phyloP scores from a whole-genome alignment of 1,139 yeast genomes.

The Candida pseudocylindracea region DNA sequence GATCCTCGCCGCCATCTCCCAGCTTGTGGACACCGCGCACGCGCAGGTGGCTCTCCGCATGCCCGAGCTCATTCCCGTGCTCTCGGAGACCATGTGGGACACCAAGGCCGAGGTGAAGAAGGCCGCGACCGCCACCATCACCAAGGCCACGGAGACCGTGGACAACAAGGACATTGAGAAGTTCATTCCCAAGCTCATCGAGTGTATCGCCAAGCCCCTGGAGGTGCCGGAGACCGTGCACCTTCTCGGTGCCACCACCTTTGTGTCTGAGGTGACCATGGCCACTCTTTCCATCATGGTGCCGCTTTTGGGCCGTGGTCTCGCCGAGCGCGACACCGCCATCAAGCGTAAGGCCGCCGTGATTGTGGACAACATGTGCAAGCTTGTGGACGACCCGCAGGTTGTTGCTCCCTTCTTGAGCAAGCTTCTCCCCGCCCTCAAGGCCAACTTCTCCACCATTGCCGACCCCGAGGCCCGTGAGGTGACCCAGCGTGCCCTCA shows the following conservation, averaged over 20 bases:
- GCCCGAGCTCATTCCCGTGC: conserved; percentile 97
- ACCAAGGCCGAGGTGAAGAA: conserved; percentile 96
- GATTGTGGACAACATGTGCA: conserved; percentile 99
- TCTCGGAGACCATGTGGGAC: conserved; percentile 99
- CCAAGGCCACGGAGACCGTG: conserved; percentile 91
- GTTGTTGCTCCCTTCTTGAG: conserved; percentile 98
- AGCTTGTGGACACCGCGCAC: conserved; percentile 86
- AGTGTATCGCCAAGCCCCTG: conserved; percentile 90
- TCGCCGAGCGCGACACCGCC: conserved; percentile 97
- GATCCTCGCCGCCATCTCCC: conserved; percentile 61
- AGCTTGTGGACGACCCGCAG: conserved; percentile 99
- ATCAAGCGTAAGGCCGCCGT: conserved; percentile 99
- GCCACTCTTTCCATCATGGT: conserved; percentile 99
- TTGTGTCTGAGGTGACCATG: conserved; percentile 98
- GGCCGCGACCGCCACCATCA: conserved; percentile 89
- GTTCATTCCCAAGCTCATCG: conserved; percentile 93
- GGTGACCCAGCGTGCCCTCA: conserved; percentile 90
- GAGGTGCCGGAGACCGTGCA: conserved; percentile 99
- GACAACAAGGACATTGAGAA: conserved; percentile 99
- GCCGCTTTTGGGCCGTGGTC: conserved; percentile 97
- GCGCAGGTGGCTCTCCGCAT: conserved; percentile 93
- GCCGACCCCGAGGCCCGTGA: conserved; percentile 99
- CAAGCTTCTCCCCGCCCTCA: conserved; percentile 88
- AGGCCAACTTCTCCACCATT: conserved; percentile 81
- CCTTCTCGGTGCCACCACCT: conserved; percentile 97